Conservation (phyloP, 148 eudicot species). For the Euryodendron excelsum region DNA sequence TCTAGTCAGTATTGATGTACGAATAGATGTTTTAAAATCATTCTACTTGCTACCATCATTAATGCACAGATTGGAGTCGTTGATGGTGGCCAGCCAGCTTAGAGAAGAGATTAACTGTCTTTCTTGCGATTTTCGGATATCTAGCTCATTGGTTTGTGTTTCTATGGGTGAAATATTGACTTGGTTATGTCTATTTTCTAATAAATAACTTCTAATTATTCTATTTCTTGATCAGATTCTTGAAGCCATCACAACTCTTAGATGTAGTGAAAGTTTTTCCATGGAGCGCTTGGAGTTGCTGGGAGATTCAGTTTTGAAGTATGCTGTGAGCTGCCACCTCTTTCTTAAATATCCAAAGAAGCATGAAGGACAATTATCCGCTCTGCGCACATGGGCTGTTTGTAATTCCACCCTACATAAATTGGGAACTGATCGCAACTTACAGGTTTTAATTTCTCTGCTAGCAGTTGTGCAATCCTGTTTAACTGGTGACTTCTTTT, state of each 20-base stretch:
- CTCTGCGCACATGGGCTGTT: constrained; percentile 51
- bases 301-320: constrained; percentile 93
- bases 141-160: constrained; percentile 63
- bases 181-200: constrained; percentile 3
- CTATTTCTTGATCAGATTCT: constrained; percentile 45
- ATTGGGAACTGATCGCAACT: constrained; percentile 51
- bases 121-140: constrained; percentile 35
- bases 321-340: constrained; percentile 69
- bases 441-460: constrained; percentile 51
- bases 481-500: neutral
- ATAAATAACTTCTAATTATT: neutral
- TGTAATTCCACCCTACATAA: constrained; percentile 75
- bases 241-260: constrained; percentile 89
- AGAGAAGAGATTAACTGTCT: constrained; percentile 57
- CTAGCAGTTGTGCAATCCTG: neutral
- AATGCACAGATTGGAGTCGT: constrained; percentile 88
- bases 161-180: neutral
- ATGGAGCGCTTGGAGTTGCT: constrained; percentile 92
- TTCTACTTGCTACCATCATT: constrained; percentile 83
- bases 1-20: constrained; percentile 58
- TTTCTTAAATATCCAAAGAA: constrained; percentile 65
- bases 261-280: constrained; percentile 80
- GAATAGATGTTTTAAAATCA: constrained; percentile 49
- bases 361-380: constrained; percentile 79
- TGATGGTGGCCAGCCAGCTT: constrained; percentile 92